phyloP scores from a whole-genome alignment of 1,139 yeast genomes.

The Hemisphaericaspora subhashii region DNA sequence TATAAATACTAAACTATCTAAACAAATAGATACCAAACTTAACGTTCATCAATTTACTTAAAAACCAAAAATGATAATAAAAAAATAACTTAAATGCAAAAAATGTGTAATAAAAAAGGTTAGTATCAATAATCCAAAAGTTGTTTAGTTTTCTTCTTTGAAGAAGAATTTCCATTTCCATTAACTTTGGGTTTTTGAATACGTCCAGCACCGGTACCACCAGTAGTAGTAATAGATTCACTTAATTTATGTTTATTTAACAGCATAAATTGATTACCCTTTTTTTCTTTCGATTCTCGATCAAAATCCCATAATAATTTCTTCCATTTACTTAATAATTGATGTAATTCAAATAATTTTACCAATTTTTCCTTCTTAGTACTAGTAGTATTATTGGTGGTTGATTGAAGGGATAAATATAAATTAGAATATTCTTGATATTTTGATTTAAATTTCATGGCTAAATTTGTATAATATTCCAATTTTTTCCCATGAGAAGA shows the following conservation, averaged over 20 bases:
- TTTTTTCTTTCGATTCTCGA: slow-evolving; percentile 31
- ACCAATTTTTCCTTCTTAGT: slow-evolving; percentile 24
- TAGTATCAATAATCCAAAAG: background rate
- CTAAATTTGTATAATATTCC: slow-evolving; percentile 29
- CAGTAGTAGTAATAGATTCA: background rate
- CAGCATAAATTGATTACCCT: slow-evolving; percentile 17
- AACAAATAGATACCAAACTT: no score
- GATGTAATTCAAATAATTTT: slow-evolving; percentile 37
- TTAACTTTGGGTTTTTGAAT: background rate
- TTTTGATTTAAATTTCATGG: slow-evolving; percentile 35
- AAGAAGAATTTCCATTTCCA: background rate
- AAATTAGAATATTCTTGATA: slow-evolving; percentile 41
- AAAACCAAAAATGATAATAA: background rate
- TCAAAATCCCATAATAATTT: slow-evolving; percentile 37
- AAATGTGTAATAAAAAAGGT: background rate
- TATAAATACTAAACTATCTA: no score
- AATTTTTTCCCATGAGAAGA: slow-evolving; percentile 16
- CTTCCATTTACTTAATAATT: slow-evolving; percentile 36
- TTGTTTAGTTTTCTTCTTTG: background rate
- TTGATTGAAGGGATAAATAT: slow-evolving; percentile 23
- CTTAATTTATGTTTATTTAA: slow-evolving; percentile 6
- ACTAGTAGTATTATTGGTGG: slow-evolving; percentile 14
- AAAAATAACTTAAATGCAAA: background rate
- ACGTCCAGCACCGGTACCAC: background rate
- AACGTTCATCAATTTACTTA: no score